These are phyloP conservation scores for Coprinopsis sp. DNA, from an alignment of 768 basidiomycete genomes.

Conservation along the genomic window DNA sequence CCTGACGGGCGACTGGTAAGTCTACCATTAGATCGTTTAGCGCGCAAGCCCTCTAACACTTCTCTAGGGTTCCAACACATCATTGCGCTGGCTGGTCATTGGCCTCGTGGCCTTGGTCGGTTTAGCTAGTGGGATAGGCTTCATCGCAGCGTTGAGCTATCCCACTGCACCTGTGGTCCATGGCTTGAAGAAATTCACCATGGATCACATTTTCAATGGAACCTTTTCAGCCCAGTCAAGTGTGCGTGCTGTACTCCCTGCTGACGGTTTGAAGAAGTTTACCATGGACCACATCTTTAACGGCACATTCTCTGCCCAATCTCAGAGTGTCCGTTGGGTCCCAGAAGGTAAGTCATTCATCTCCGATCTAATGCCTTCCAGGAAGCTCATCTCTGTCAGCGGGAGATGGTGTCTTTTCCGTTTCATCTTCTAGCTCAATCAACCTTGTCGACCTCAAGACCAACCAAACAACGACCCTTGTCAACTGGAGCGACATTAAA, in stretches of 20 bases:
- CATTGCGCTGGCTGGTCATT: slow-evolving; percentile 59
- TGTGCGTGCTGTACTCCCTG: slow-evolving; percentile 39
- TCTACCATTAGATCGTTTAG: background rate
- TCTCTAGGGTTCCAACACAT: slow-evolving; percentile 13
- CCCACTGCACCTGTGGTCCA: slow-evolving; percentile 44
- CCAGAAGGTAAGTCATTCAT: slow-evolving; percentile 66
- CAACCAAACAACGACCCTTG: slow-evolving; percentile 60
- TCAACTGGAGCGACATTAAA: slow-evolving; percentile 53
- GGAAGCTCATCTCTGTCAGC: slow-evolving; percentile 42
- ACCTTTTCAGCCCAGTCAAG: slow-evolving; percentile 61
- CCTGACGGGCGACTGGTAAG: background rate
- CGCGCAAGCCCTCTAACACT: background rate
- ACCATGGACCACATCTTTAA: slow-evolving; percentile 92
- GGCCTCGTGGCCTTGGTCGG: slow-evolving; percentile 54
- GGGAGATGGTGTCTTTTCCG: slow-evolving; percentile 89
- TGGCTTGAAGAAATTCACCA: slow-evolving; percentile 64
- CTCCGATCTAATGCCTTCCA: background rate
- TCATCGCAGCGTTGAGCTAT: slow-evolving; percentile 75
- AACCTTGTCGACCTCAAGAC: slow-evolving; percentile 77
- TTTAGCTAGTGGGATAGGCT: slow-evolving; percentile 65
- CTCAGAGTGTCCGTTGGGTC: slow-evolving; percentile 71
- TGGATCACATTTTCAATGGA: slow-evolving; percentile 92
- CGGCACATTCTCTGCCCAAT: slow-evolving; percentile 66
- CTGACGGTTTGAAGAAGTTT: slow-evolving; percentile 53
- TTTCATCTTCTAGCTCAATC: slow-evolving; percentile 57